A percentile compares a stretch with the other conserved stretches of the same genome.
These are phyloP conservation scores for Wickerhamomyces silvicola DNA, from an alignment of 805 yeast genomes.

Conservation along the genomic window DNA sequence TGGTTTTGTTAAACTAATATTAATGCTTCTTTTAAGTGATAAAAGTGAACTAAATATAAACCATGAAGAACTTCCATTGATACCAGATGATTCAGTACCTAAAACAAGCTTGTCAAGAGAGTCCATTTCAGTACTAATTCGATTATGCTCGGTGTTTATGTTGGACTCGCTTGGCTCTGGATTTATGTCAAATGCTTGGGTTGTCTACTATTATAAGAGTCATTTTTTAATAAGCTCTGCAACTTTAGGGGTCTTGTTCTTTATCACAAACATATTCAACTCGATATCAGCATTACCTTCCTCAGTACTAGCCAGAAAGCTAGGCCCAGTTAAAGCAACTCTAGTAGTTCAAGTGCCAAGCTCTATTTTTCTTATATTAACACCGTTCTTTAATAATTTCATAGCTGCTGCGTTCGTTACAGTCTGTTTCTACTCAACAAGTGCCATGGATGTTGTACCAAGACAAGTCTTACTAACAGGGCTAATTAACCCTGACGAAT, in stretches of 20 bases:
- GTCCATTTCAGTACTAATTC: conserved; percentile 37
- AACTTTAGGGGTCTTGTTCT: conserved; percentile 61
- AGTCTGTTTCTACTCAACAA: conserved; percentile 51
- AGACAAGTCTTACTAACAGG: conserved; percentile 75
- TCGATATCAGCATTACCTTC: conserved; percentile 74
- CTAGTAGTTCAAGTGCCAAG: conserved; percentile 73
- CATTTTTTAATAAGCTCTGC: conserved; percentile 49
- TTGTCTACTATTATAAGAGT: conserved; percentile 69
- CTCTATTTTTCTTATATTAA: conserved; percentile 50
- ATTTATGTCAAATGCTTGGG: conserved; percentile 85
- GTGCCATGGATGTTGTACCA: conserved; percentile 89
- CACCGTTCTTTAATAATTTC: conserved; percentile 39
- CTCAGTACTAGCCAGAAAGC: conserved; percentile 52
- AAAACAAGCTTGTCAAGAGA: conserved; percentile 29
- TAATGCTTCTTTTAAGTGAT: conserved; percentile 44
- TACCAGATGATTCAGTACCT: conserved; percentile 2
- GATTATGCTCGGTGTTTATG: conserved; percentile 60
- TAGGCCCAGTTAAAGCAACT: conserved; percentile 80
- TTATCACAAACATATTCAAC: conserved; percentile 53
- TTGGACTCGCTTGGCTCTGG: conserved; percentile 85
- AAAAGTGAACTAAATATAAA: conserved; percentile 42
- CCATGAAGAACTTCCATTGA: conserved; percentile 23
- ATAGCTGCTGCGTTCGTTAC: conserved; percentile 43
- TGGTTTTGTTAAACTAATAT: conserved; percentile 44
- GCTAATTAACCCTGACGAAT: conserved; percentile 52